A percentile compares a stretch with the other conserved stretches of the same genome.
phyloP scores from a whole-genome alignment of 257 asterid species.

The Gentiana macrophylla region DNA sequence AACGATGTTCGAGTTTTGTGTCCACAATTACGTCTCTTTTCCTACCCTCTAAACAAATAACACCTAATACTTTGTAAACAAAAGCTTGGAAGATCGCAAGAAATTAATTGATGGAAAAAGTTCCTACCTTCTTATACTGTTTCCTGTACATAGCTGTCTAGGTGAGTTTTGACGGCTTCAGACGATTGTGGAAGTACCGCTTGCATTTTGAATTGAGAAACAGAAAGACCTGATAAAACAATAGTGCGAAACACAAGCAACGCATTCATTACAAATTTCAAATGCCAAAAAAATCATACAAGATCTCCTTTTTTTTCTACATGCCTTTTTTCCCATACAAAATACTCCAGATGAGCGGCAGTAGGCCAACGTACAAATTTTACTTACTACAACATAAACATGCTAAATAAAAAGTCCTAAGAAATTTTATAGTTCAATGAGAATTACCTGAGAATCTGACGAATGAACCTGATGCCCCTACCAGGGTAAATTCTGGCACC shows the following conservation, averaged over 20 bases:
- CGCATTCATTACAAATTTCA: too few species aligned
- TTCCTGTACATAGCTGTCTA: conserved; percentile 48
- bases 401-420: too few species aligned
- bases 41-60: too few species aligned
- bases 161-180: conserved; percentile 43
- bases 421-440: too few species aligned
- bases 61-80: neutral
- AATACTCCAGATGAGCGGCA: too few species aligned
- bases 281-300: too few species aligned
- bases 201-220: conserved; percentile 42
- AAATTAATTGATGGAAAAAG: neutral
- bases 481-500: conserved; percentile 54
- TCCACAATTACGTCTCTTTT: neutral
- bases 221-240: conserved; percentile 26
- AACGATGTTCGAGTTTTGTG: neutral
- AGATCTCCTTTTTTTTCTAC: too few species aligned
- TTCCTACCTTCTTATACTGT: conserved; percentile 38
- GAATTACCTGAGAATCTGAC: conserved; percentile 45
- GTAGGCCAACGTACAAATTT: too few species aligned
- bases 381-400: too few species aligned
- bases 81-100: neutral
- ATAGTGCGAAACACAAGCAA: too few species aligned
- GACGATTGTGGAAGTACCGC: conserved; percentile 37
- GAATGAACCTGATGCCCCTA: conserved; percentile 44
- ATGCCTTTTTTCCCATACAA: too few species aligned